Conservation (phyloP, 2,329 filamentous ascomycete genomes). For the Colletotrichum theobromicola region DNA sequence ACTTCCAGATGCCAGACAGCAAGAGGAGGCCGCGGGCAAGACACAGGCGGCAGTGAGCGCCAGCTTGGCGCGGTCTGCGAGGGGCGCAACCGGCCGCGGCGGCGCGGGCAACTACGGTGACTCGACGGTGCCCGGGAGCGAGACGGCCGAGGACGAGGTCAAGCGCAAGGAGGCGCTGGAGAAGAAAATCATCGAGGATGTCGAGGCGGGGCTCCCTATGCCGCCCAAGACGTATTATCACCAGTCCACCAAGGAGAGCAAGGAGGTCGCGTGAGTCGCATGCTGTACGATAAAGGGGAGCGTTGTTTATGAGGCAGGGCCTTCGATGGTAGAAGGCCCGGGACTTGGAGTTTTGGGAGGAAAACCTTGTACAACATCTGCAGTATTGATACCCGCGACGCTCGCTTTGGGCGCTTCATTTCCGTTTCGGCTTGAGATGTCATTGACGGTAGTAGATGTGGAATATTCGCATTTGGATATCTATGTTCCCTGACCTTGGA, state of each 20-base stretch:
- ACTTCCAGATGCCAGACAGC: conserved; percentile 35
- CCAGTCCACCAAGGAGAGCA: conserved; percentile 29
- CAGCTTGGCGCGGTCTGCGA: conserved; percentile 26
- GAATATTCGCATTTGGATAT: background rate
- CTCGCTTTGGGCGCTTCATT: conserved; percentile 8
- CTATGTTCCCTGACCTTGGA: background rate
- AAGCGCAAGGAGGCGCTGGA: conserved; percentile 44
- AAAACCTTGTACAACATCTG: background rate
- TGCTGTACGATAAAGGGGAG: background rate
- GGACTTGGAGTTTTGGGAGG: background rate
- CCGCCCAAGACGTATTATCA: conserved; percentile 48
- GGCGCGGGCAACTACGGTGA: conserved; percentile 61
- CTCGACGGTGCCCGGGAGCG: conserved; percentile 26
- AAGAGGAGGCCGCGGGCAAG: conserved; percentile 37
- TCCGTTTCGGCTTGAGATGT: background rate
- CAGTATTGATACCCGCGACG: conserved; percentile 21
- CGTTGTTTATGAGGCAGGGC: background rate
- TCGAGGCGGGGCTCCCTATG: conserved; percentile 51
- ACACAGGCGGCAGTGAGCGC: conserved; percentile 38
- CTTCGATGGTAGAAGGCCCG: background rate
- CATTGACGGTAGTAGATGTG: background rate
- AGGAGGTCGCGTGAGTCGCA: conserved; percentile 3
- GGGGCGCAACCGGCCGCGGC: conserved; percentile 50
- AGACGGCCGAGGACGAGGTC: conserved; percentile 30
- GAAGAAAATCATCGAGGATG: conserved; percentile 46